A percentile compares a stretch with the other conserved stretches of the same genome.
These are phyloP conservation scores for Phytophthora ohioensis DNA, from an alignment of 352 stramenopile genomes.

Conservation along the genomic window DNA sequence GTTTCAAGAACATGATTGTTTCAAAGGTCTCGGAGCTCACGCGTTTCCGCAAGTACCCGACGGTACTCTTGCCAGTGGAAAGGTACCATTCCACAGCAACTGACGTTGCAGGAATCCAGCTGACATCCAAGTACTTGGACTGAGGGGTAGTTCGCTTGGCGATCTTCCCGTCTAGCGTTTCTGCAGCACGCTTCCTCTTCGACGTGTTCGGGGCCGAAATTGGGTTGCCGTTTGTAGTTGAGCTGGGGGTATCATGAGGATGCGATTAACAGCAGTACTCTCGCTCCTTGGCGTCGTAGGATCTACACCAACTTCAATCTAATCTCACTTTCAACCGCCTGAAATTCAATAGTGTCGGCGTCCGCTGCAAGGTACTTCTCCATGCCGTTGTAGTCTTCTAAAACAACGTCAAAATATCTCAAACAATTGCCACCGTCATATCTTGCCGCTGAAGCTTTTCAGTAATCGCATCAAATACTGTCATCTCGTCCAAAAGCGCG, in stretches of 20 bases:
- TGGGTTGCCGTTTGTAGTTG: too few relatives aligned
- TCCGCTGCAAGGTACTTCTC: conserved; percentile 7
- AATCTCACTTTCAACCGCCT: not conserved
- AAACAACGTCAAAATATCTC: conserved; percentile 15
- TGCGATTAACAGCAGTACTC: not conserved
- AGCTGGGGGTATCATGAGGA: too few relatives aligned
- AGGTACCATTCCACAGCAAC: conserved; percentile 9
- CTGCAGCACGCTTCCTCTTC: conserved; percentile 2
- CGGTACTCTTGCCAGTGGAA: conserved; percentile 4
- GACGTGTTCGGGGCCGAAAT: not conserved
- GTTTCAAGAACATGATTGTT: conserved; percentile 5
- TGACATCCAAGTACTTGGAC: conserved; percentile 12
- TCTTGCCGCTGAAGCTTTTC: conserved; percentile 3
- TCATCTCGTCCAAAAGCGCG: conserved; percentile 6
- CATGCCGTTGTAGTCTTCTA: conserved; percentile 11
- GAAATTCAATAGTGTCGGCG: conserved; percentile 4
- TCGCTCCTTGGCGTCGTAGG: not conserved
- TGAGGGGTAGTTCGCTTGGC: not conserved
- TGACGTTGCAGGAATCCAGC: conserved; percentile 11
- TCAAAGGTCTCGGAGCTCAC: conserved; percentile 4
- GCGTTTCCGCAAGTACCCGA: conserved; percentile 2
- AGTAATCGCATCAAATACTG: conserved; percentile 13
- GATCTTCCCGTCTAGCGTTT: not conserved
- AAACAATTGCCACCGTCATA: conserved; percentile 12
- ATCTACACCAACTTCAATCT: not conserved